Evolutionary conservation across 306 rosid species (phyloP).

Genomic region (apple (Malus domestica)): DNA sequence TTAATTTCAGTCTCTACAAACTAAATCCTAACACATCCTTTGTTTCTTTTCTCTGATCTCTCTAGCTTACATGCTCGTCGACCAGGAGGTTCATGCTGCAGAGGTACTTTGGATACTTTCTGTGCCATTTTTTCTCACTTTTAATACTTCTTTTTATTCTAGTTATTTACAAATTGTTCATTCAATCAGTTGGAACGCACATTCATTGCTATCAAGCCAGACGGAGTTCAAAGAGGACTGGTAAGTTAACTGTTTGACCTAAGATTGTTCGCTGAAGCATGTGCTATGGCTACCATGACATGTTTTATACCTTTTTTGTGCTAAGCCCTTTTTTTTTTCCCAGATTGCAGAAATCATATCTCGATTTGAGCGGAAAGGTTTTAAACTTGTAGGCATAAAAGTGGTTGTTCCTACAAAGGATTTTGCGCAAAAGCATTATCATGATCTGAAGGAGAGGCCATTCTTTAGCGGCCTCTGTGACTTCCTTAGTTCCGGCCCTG

Average conservation of each 20-base stretch:
- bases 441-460: constrained; percentile 83
- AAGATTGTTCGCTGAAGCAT: neutral
- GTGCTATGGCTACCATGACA: neutral
- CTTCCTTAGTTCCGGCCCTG: constrained; percentile 94
- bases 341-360: constrained; percentile 92
- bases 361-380: constrained; percentile 87
- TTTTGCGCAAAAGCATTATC: constrained; percentile 83
- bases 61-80: constrained; percentile 75
- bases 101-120: constrained; percentile 44
- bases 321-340: neutral
- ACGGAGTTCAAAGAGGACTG: constrained; percentile 93
- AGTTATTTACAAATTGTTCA: constrained; percentile 2
- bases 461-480: constrained; percentile 85
- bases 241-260: constrained; percentile 23
- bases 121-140: neutral
- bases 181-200: constrained; percentile 68
- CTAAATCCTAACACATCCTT: neutral
- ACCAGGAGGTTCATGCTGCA: constrained; percentile 92
- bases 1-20: neutral
- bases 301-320: neutral
- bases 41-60: constrained; percentile 9
- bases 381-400: constrained; percentile 85
- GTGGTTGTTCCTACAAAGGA: constrained; percentile 72
- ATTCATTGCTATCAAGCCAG: constrained; percentile 96
- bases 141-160: neutral